Percentiles rank a stretch among this genome's conserved stretches.
Evolutionary conservation across 495 filamentous ascomycete species (phyloP).

Genomic region (Articulospora tetracladia): DNA sequence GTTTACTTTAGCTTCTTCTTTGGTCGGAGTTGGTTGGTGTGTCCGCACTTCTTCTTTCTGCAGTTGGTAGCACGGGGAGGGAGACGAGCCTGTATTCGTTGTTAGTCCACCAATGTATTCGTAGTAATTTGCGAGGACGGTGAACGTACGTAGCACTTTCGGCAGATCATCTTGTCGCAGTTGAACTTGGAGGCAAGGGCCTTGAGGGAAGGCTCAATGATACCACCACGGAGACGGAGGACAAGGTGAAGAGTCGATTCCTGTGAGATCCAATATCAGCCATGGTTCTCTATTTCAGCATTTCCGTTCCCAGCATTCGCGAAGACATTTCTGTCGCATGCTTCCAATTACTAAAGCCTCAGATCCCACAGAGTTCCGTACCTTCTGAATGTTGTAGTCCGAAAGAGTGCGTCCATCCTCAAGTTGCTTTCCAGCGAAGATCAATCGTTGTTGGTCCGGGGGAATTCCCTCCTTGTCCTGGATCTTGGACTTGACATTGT

Average conservation of each 20-base stretch:
- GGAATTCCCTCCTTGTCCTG: slow-evolving; percentile 99
- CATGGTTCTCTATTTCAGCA: slow-evolving; percentile 2
- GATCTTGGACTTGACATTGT: slow-evolving; percentile 96
- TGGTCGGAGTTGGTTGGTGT: slow-evolving; percentile 99
- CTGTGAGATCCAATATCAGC: slow-evolving; percentile 39
- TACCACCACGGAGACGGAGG: slow-evolving; percentile 98
- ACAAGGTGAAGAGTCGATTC: slow-evolving; percentile 99
- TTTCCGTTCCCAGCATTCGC: not conserved
- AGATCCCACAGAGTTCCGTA: slow-evolving; percentile 37
- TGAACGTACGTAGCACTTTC: slow-evolving; percentile 94
- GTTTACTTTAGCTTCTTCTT: slow-evolving; percentile 99
- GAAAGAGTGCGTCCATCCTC: slow-evolving; percentile 98
- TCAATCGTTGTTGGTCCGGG: slow-evolving; percentile 97
- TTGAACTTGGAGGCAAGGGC: slow-evolving; percentile 98
- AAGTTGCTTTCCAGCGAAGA: slow-evolving; percentile 99
- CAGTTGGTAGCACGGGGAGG: slow-evolving; percentile 99
- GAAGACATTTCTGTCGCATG: not conserved
- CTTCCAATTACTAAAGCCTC: not conserved
- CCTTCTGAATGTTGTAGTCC: slow-evolving; percentile 99
- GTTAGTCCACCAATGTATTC: not conserved
- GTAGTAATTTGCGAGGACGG: not conserved
- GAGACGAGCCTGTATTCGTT: slow-evolving; percentile 69
- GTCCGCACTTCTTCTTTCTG: slow-evolving; percentile 99
- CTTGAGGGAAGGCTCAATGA: slow-evolving; percentile 99
- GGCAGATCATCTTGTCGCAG: slow-evolving; percentile 99